Percentiles rank a stretch among this genome's conserved stretches.
phyloP scores from a whole-genome alignment of 2,329 filamentous ascomycete species.

The Penicillium brasilianum region DNA sequence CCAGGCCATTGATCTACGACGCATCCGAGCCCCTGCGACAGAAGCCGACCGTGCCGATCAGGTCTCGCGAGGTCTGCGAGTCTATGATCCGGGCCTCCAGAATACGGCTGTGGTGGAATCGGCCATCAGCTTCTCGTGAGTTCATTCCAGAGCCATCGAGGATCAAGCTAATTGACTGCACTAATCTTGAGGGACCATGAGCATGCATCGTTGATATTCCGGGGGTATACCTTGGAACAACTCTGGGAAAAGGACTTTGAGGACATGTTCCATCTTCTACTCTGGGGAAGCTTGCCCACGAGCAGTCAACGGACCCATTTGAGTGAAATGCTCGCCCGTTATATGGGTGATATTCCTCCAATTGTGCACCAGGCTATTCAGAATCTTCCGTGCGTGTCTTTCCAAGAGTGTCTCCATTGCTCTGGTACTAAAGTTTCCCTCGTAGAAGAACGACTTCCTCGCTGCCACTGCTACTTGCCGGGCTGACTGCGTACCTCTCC shows the following conservation, averaged over 20 bases:
- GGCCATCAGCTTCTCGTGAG: slow-evolving; percentile 41
- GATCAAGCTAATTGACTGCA: neutral
- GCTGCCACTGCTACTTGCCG: slow-evolving; percentile 36
- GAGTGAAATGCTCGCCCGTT: slow-evolving; percentile 25
- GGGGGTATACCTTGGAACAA: slow-evolving; percentile 37
- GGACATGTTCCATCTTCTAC: slow-evolving; percentile 39
- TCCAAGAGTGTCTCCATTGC: neutral
- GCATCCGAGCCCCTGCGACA: slow-evolving; percentile 29
- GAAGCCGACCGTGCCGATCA: slow-evolving; percentile 31
- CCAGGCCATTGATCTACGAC: slow-evolving; percentile 35
- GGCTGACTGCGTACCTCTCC: slow-evolving; percentile 37
- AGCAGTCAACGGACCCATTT: slow-evolving; percentile 24
- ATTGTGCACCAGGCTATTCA: slow-evolving; percentile 31
- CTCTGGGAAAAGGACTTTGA: slow-evolving; percentile 40
- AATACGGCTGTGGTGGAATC: slow-evolving; percentile 41
- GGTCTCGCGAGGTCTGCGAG: slow-evolving; percentile 33
- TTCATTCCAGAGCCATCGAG: too few relatives aligned
- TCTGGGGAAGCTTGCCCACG: slow-evolving; percentile 38
- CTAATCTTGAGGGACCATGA: slow-evolving; percentile 34
- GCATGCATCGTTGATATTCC: slow-evolving; percentile 34
- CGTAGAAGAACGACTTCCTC: slow-evolving; percentile 29
- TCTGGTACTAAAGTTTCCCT: neutral
- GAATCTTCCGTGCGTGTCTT: slow-evolving; percentile 31
- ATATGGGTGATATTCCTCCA: slow-evolving; percentile 31
- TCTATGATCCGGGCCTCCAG: slow-evolving; percentile 42